These are phyloP conservation scores for Saraca asoca DNA, from an alignment of 331 rosid genomes.

Conservation along the genomic window DNA sequence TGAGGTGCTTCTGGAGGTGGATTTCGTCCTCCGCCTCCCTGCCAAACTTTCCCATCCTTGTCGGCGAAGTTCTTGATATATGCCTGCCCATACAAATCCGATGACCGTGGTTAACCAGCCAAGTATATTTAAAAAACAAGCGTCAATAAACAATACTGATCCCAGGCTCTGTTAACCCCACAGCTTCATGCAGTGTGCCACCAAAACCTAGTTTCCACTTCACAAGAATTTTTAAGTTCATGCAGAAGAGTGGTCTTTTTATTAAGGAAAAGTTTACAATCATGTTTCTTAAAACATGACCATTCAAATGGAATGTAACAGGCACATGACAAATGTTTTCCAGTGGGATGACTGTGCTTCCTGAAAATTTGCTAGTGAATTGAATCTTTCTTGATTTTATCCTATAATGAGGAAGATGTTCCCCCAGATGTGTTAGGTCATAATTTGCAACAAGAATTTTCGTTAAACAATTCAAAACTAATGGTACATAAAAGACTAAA, in stretches of 20 bases:
- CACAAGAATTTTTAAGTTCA: too few species aligned
- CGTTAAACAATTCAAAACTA: neutral
- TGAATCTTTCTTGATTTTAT: conserved; percentile 8
- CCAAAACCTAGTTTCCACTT: too few species aligned
- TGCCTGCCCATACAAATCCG: conserved; percentile 54
- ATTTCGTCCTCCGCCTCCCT: conserved; percentile 97
- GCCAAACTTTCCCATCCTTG: conserved; percentile 98
- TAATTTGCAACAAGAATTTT: conserved; percentile 9
- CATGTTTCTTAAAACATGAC: neutral
- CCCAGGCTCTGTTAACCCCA: neutral
- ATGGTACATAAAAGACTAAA: neutral
- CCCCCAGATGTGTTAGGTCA: neutral
- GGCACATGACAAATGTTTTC: conserved; percentile 9
- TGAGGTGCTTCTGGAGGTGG: conserved; percentile 99
- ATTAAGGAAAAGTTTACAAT: too few species aligned
- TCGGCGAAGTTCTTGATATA: conserved; percentile 73
- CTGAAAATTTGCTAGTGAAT: neutral
- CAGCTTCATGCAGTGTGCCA: too few species aligned
- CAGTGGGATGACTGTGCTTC: neutral
- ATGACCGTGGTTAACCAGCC: conserved; percentile 34
- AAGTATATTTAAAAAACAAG: conserved; percentile 12
- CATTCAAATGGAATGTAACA: neutral
- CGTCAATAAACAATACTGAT: conserved; percentile 6
- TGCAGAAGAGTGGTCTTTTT: too few species aligned
- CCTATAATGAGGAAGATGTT: neutral